Percentiles rank a stretch among this genome's conserved stretches.
Conservation (phyloP, 202 grass and related monocot genomes). For the Hordeum pubiflorum region DNA sequence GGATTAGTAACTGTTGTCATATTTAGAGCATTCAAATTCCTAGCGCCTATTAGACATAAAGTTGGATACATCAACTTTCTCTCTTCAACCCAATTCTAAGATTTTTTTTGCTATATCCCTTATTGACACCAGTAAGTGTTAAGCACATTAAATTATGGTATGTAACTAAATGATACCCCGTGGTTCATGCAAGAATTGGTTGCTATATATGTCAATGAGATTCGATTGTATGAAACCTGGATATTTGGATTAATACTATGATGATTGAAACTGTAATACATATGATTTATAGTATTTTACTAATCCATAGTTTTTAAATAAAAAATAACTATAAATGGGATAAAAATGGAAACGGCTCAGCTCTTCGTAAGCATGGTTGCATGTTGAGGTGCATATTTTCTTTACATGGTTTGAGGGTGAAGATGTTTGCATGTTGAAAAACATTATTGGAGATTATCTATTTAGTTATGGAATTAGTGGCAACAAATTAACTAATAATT, state of each 20-base stretch:
- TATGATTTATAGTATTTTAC: neutral
- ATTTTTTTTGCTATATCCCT: no score
- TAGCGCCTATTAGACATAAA: neutral
- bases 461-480: neutral
- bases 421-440: neutral
- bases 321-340: neutral
- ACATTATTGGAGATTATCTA: neutral
- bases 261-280: neutral
- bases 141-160: neutral
- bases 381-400: neutral
- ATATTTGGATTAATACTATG: neutral
- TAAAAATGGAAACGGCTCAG: neutral
- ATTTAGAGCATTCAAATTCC: neutral
- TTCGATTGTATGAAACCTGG: neutral
- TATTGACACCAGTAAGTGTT: neutral
- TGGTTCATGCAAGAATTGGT: neutral
- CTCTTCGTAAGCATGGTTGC: neutral
- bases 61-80: neutral
- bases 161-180: neutral
- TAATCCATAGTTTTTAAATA: neutral
- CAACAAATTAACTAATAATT: neutral
- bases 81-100: neutral
- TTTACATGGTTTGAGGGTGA: neutral
- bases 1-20: neutral
- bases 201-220: neutral